A percentile compares a stretch with the other conserved stretches of the same genome.
These are phyloP conservation scores for Cryptococcus sp. DNA, from an alignment of 1,284 basidiomycete genomes.

Conservation along the genomic window DNA sequence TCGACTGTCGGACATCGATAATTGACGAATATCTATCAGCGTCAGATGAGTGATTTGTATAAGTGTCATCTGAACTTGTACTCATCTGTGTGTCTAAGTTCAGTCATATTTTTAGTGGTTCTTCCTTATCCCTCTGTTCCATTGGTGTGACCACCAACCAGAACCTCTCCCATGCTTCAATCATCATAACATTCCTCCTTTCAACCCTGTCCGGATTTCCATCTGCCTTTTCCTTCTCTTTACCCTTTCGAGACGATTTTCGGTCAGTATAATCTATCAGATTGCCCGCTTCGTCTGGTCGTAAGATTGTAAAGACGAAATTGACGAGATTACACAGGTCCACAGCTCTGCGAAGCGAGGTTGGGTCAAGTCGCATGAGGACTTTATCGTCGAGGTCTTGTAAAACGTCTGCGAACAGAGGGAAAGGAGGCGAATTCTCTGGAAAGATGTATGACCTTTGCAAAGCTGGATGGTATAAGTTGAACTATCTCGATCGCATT, in stretches of 20 bases:
- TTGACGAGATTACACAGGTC: constrained; percentile 26
- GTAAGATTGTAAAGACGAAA: constrained; percentile 23
- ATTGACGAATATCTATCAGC: constrained; percentile 12
- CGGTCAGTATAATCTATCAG: constrained; percentile 4
- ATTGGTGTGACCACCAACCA: constrained; percentile 25
- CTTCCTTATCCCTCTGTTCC: constrained; percentile 11
- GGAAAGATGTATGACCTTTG: constrained; percentile 21
- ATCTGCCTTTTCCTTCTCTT: constrained; percentile 5
- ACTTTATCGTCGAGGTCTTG: not conserved
- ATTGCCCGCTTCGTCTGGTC: constrained; percentile 23
- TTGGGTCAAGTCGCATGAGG: not conserved
- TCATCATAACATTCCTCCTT: constrained; percentile 19
- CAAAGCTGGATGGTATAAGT: constrained; percentile 7
- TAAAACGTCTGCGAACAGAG: constrained; percentile 10
- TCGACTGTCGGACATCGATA: constrained; percentile 11
- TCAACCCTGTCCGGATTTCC: constrained; percentile 5
- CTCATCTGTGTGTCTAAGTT: constrained; percentile 33
- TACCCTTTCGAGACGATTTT: not conserved
- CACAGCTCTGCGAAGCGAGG: constrained; percentile 7
- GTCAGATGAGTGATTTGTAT: not conserved
- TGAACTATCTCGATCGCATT: not conserved
- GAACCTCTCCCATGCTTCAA: constrained; percentile 29
- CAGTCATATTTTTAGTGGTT: constrained; percentile 26
- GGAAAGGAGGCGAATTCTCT: constrained; percentile 16
- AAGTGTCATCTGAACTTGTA: not conserved